Evolutionary conservation across 1,284 basidiomycete species (phyloP).

Genomic region (Rhodotorula sp.): DNA sequence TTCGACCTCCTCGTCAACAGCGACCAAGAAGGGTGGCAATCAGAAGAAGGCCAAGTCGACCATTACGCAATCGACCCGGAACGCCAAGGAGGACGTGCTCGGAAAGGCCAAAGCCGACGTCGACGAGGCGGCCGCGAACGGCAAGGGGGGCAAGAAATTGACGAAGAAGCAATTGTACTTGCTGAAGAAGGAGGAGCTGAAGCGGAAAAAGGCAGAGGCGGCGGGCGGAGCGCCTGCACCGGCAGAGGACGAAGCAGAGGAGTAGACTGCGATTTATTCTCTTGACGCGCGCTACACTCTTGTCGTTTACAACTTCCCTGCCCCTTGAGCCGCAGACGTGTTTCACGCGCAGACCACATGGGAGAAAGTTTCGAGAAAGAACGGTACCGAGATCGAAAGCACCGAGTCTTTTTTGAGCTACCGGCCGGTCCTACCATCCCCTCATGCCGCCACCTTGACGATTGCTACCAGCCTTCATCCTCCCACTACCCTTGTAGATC

Average conservation of each 20-base stretch:
- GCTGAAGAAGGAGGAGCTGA: constrained; percentile 29
- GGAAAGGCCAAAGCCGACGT: background rate
- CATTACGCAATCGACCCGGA: constrained; percentile 12
- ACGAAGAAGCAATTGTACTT: constrained; percentile 33
- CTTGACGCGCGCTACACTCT: background rate
- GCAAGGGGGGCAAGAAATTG: constrained; percentile 19
- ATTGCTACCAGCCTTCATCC: constrained; percentile 31
- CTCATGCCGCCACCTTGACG: constrained; percentile 28
- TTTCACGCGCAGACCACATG: too few relatives aligned
- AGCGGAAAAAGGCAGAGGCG: constrained; percentile 18
- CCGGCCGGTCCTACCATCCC: constrained; percentile 21
- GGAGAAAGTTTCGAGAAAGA: background rate
- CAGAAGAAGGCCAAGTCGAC: constrained; percentile 25
- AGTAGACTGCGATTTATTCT: background rate
- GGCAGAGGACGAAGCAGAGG: constrained; percentile 2
- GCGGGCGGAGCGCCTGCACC: background rate
- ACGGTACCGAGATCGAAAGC: background rate
- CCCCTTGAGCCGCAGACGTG: too few relatives aligned
- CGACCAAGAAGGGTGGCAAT: constrained; percentile 20
- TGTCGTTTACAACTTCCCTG: background rate
- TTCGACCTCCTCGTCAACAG: background rate
- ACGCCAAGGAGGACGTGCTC: constrained; percentile 14
- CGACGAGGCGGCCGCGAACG: background rate
- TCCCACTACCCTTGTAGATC: constrained; percentile 34
- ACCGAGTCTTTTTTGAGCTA: too few relatives aligned